A percentile compares a stretch with the other conserved stretches of the same genome.
These are phyloP conservation scores for Eutrema japonicum DNA, from an alignment of 345 rosid genomes.

Conservation along the genomic window DNA sequence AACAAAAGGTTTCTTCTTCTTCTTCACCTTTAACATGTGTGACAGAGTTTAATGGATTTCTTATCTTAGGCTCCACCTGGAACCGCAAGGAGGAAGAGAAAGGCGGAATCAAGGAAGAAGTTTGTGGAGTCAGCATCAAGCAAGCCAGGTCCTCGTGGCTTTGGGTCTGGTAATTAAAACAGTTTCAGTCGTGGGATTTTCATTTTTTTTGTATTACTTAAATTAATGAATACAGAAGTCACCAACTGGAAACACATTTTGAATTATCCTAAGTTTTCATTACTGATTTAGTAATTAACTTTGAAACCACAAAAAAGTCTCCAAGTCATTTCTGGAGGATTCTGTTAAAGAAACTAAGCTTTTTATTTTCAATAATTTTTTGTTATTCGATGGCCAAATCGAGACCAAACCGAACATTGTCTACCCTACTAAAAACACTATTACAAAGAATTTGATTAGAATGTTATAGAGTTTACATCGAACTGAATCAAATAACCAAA, in stretches of 20 bases:
- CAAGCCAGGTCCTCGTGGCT: slow-evolving; percentile 79
- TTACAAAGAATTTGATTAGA: no score
- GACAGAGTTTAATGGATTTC: slow-evolving; percentile 25
- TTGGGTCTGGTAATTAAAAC: slow-evolving; percentile 62
- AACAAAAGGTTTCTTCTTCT: slow-evolving; percentile 66
- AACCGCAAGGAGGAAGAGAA: slow-evolving; percentile 83
- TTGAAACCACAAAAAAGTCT: no score
- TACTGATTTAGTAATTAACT: neutral
- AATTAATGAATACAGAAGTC: neutral
- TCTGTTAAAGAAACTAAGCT: no score
- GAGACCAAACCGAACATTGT: no score
- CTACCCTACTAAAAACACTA: no score
- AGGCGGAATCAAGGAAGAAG: slow-evolving; percentile 64
- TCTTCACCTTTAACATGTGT: slow-evolving; percentile 16
- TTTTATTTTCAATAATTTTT: no score
- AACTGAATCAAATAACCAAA: no score
- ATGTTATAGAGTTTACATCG: no score
- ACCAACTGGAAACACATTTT: neutral
- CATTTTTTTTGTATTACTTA: neutral
- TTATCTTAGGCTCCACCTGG: slow-evolving; percentile 79
- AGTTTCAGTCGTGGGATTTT: slow-evolving; percentile 1
- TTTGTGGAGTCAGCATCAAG: slow-evolving; percentile 61
- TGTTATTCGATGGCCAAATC: no score
- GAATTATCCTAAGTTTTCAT: neutral
- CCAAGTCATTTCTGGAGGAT: no score